Evolutionary conservation across 23 red algal genomes (phyloP).

Genomic region (Chondrus crispus): DNA sequence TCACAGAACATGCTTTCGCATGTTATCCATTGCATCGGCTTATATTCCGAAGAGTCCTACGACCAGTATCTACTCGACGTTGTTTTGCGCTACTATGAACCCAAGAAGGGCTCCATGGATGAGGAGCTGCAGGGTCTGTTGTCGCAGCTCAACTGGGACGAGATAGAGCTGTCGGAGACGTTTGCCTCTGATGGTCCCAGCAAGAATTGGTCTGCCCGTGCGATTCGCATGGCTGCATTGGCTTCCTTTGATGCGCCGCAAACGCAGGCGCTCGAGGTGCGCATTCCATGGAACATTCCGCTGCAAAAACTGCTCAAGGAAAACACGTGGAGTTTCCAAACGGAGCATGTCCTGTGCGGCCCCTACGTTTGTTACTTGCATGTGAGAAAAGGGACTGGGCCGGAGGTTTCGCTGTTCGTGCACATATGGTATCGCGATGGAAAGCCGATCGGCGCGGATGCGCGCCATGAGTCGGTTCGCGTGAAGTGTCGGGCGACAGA

Average conservation of each 20-base stretch:
- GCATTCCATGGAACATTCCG: conserved; percentile 62
- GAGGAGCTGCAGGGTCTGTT: conserved; percentile 27
- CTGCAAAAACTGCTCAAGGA: conserved; percentile 35
- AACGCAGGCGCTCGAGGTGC: conserved; percentile 45
- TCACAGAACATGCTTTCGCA: conserved; percentile 47
- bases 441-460: conserved; percentile 44
- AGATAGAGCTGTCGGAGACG: conserved; percentile 13
- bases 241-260: conserved; percentile 34
- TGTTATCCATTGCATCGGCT: conserved; percentile 20
- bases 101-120: neutral
- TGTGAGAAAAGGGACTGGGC: conserved; percentile 30
- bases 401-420: conserved; percentile 46
- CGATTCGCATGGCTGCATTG: conserved; percentile 25
- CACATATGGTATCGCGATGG: conserved; percentile 43
- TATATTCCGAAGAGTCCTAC: conserved; percentile 24
- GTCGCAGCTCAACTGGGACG: conserved; percentile 43
- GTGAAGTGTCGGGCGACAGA: conserved; percentile 57
- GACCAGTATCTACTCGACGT: conserved; percentile 46
- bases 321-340: conserved; percentile 39
- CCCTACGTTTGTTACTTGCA: conserved; percentile 52
- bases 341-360: conserved; percentile 44
- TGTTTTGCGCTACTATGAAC: conserved; percentile 25
- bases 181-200: conserved; percentile 2
- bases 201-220: conserved; percentile 9
- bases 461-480: conserved; percentile 40